These are phyloP conservation scores for Ustilago hordei DNA, from an alignment of 1,284 basidiomycete genomes.

Conservation along the genomic window DNA sequence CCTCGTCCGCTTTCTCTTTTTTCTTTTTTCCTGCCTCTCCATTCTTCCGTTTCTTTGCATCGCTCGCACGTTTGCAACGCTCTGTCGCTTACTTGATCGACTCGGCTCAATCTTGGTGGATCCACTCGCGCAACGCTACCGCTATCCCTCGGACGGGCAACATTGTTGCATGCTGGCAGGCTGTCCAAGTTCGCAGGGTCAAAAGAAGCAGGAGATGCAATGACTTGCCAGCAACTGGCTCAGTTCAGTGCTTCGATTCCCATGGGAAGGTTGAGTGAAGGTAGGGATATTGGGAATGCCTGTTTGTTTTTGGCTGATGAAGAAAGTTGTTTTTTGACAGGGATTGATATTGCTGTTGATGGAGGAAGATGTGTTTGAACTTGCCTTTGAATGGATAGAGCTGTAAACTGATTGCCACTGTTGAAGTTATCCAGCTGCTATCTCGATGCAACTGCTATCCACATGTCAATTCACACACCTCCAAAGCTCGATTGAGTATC, in stretches of 20 bases:
- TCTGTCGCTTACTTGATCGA: too few species aligned
- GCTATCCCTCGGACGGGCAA: too few species aligned
- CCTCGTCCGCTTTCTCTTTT: neutral
- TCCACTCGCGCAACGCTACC: too few species aligned
- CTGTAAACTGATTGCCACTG: too few species aligned
- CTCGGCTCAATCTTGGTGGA: too few species aligned
- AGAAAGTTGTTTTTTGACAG: slow-evolving; percentile 33
- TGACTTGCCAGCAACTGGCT: slow-evolving; percentile 12
- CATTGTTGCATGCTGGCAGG: neutral
- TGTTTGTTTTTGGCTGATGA: slow-evolving; percentile 50
- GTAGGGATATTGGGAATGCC: slow-evolving; percentile 46
- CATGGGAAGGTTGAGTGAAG: slow-evolving; percentile 34
- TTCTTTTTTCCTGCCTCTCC: neutral
- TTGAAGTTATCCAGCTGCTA: too few species aligned
- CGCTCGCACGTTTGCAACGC: too few species aligned
- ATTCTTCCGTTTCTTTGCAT: neutral
- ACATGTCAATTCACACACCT: too few species aligned
- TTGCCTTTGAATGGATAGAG: neutral
- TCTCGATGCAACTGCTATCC: too few species aligned
- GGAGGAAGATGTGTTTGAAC: slow-evolving; percentile 46
- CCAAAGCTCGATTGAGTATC: too few species aligned
- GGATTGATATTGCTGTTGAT: slow-evolving; percentile 47
- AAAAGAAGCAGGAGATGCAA: slow-evolving; percentile 27
- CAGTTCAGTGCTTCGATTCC: slow-evolving; percentile 44
- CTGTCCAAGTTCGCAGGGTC: slow-evolving; percentile 40